Base-by-base conservation (phyloP, 805 yeast species). In the Kluyveromyces nonfermentans region DNA sequence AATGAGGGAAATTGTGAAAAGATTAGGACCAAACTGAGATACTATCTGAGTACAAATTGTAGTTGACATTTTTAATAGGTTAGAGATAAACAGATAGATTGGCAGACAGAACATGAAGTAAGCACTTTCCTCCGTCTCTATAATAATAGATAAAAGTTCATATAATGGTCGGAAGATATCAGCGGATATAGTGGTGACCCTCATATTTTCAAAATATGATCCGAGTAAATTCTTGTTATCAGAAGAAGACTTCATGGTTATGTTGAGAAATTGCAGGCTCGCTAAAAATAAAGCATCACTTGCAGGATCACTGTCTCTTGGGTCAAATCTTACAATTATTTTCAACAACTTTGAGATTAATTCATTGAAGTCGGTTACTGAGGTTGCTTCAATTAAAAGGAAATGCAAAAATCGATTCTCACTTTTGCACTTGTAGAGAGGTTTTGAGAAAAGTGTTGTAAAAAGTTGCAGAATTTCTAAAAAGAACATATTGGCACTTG, bases 281-380 rank as follows among this genome's bases (percentile, higher is more conserved):
- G 75, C 69, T 0, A 80, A 67, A 3, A 77, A 75, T 52, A 77
- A 64, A 12, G 69, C 52, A 35, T 67, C 59, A 47, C 85, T 65
- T 46, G 72, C 49, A 36, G 73, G 71, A 0, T 62, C 49, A 28
- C 59, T 56, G 8, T 67, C 50, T 12, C 60, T 53, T 35, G 77
- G 70, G 14, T 78, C 67, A 38, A 28, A 38, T 28, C 85, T 67
- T 50, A 84, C 75, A 1, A 73, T 64, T 5, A 75, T 57, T 59
- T 89, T 90, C 9, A 85, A 55, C 15, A 87, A 64, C 2, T 96
- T 85, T 51, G 88, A 81, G 2, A 84, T 72, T 44, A 75, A 69
- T 19, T 76, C 73, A 40, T 71, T 58, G 28, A 69, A 59, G 49
- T 71, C 75, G 40, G 67, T 62, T 56, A 68, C 75, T 5, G 77